These are phyloP conservation scores for Heliosperma pusillum DNA, from an alignment of 148 eudicot genomes.

Conservation along the genomic window DNA sequence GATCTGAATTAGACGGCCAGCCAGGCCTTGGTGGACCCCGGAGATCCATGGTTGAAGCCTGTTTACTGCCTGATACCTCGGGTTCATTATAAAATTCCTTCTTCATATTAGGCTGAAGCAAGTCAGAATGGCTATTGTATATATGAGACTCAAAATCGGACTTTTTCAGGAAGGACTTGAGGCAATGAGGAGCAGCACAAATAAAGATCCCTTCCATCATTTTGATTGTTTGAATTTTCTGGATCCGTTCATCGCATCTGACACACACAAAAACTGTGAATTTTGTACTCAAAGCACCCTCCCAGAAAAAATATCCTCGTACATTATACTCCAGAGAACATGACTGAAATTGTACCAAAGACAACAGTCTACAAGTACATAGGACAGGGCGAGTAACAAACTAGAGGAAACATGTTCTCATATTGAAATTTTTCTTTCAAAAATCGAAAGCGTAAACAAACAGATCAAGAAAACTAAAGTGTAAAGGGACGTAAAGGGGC, in stretches of 20 bases:
- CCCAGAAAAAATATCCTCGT: neutral
- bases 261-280: conserved; percentile 1
- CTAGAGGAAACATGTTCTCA: conserved; percentile 6
- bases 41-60: conserved; percentile 55
- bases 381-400: neutral
- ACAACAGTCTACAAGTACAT: neutral
- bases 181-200: conserved; percentile 93
- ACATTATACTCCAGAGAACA: neutral
- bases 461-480: neutral
- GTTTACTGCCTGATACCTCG: conserved; percentile 50
- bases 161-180: conserved; percentile 80
- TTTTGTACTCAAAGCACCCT: neutral
- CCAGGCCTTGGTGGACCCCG: conserved; percentile 55
- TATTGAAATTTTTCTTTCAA: neutral
- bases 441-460: neutral
- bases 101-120: conserved; percentile 51
- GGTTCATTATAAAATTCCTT: conserved; percentile 60
- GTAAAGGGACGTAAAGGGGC: neutral
- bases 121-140: conserved; percentile 50
- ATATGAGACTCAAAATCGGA: conserved; percentile 76
- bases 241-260: conserved; percentile 93
- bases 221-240: conserved; percentile 90
- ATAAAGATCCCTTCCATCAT: conserved; percentile 85
- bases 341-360: too few species aligned
- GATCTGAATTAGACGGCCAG: conserved; percentile 45